Conservation (phyloP, 257 asterid species). For the Nicotiana undulata region DNA sequence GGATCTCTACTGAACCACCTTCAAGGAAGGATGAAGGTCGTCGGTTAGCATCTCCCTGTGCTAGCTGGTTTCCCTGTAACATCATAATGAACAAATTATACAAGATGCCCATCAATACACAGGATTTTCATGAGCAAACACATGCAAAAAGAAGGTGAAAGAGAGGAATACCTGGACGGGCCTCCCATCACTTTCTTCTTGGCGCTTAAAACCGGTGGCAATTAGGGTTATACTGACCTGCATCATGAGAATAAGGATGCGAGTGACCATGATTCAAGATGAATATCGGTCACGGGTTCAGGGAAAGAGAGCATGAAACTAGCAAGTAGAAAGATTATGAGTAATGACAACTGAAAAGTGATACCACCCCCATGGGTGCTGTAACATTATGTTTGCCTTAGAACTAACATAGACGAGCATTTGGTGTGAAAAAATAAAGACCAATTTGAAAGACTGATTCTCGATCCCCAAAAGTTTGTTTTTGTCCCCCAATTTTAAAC, state of each 20-base stretch:
- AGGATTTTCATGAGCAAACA: background rate
- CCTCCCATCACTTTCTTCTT: constrained; percentile 66
- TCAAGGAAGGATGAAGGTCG: constrained; percentile 66
- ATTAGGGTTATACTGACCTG: constrained; percentile 90
- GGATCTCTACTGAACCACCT: constrained; percentile 73
- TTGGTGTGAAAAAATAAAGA: background rate
- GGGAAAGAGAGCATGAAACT: background rate
- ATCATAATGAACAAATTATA: background rate
- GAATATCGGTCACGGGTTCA: background rate
- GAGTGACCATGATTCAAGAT: background rate
- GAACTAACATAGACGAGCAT: background rate
- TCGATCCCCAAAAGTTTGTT: background rate
- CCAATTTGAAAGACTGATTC: too few relatives aligned
- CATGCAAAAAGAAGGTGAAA: background rate
- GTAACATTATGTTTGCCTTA: background rate
- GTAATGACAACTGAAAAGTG: background rate
- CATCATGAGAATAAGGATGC: background rate
- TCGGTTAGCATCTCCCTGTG: constrained; percentile 60
- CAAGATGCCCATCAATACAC: background rate
- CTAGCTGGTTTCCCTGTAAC: constrained; percentile 56
- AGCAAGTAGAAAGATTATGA: background rate
- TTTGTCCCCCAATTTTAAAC: background rate
- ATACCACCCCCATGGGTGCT: background rate
- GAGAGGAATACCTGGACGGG: constrained; percentile 50
- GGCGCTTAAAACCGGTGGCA: constrained; percentile 96